Evolutionary conservation across 73 alveolate species (phyloP).

Genomic region (Paramecium tetraurelia): DNA sequence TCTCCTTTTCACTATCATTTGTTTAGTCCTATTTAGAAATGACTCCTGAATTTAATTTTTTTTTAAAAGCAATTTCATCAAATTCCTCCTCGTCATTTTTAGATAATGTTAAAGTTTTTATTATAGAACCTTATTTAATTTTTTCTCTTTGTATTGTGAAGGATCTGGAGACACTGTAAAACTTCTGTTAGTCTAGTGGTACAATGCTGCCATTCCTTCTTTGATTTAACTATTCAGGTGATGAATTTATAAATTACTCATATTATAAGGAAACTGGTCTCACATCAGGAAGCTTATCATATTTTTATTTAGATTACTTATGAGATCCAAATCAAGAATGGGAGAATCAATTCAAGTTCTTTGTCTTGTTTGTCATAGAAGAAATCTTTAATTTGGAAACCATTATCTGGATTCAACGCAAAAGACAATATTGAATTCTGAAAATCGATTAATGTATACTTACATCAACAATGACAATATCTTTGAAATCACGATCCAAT

Average conservation of each 20-base stretch:
- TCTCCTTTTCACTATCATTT: slow-evolving; percentile 15
- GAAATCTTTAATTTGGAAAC: slow-evolving; percentile 73
- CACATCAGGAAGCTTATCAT: slow-evolving; percentile 1
- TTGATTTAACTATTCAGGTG: neutral
- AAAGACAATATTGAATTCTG: slow-evolving; percentile 82
- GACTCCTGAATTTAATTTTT: neutral
- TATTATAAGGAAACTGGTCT: slow-evolving; percentile 23
- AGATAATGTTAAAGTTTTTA: neutral
- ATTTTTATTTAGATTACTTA: neutral
- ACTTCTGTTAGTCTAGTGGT: neutral
- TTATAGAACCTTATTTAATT: neutral
- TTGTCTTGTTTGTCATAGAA: slow-evolving; percentile 55
- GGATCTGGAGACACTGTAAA: neutral
- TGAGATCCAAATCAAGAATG: slow-evolving; percentile 55
- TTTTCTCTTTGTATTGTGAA: neutral
- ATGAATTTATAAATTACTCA: neutral
- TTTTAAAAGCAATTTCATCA: neutral
- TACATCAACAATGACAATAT: slow-evolving; percentile 71
- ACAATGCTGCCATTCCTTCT: neutral
- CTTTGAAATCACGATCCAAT: slow-evolving; percentile 67
- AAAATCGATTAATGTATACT: neutral
- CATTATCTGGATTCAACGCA: slow-evolving; percentile 82
- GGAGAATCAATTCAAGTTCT: slow-evolving; percentile 41
- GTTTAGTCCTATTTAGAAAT: neutral
- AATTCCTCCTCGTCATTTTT: neutral